phyloP scores from a whole-genome alignment of 2,329 filamentous ascomycete genomes.

The Xylaria sp. region DNA sequence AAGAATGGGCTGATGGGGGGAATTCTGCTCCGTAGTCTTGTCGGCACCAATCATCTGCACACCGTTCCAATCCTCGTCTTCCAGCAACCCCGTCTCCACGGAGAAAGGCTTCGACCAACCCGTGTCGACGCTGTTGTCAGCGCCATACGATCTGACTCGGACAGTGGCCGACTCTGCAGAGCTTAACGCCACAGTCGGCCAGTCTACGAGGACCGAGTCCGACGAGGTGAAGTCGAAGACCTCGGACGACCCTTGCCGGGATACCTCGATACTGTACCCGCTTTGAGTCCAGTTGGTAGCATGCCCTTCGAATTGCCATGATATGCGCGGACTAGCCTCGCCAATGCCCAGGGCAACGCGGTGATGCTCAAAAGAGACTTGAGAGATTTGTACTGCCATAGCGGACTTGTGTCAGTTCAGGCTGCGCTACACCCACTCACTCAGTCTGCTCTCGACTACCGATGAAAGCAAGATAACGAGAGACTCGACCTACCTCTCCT shows the following conservation, averaged over 20 bases:
- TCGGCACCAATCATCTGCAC: constrained; percentile 50
- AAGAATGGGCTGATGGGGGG: constrained; percentile 47
- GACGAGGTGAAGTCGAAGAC: constrained; percentile 50
- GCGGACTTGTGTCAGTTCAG: constrained; percentile 21
- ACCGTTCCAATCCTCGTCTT: constrained; percentile 48
- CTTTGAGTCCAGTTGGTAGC: constrained; percentile 56
- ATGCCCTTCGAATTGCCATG: constrained; percentile 58
- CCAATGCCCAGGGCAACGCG: constrained; percentile 56
- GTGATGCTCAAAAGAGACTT: constrained; percentile 58
- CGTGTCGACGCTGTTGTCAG: constrained; percentile 40
- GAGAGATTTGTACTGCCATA: constrained; percentile 55
- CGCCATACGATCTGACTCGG: constrained; percentile 51
- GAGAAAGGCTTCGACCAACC: constrained; percentile 49
- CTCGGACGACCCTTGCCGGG: constrained; percentile 38
- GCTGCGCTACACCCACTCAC: not conserved
- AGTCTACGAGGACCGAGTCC: constrained; percentile 56
- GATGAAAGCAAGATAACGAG: not conserved
- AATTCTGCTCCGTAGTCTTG: constrained; percentile 44
- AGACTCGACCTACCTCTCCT: constrained; percentile 24
- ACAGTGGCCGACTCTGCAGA: constrained; percentile 50
- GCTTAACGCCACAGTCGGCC: constrained; percentile 54
- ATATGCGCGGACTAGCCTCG: constrained; percentile 57
- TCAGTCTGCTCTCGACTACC: not conserved
- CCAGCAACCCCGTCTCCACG: constrained; percentile 53
- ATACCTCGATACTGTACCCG: constrained; percentile 58